Base-by-base conservation (phyloP, 441 rosid species). In the Melastoma candidum region DNA sequence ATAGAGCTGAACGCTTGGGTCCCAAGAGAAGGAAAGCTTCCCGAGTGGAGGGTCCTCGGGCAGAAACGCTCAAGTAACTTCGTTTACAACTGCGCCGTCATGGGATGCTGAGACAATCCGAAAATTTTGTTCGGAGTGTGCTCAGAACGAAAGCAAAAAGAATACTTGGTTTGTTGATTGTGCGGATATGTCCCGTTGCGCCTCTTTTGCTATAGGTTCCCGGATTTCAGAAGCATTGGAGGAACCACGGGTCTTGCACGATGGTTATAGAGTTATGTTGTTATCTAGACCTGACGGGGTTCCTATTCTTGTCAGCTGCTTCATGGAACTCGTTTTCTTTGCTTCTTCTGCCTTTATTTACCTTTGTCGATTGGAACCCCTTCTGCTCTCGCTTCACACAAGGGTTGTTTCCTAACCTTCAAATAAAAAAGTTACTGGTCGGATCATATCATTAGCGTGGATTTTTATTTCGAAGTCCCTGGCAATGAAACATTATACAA, bases 31-130 rank as follows among this genome's bases (percentile, higher is more conserved):
- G 88, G 95, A 41, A 79, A 36, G 41, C 41, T 80, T 50, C 96
- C 98, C 0, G 67, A 67, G 44, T 90, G 98, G 98, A 70, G 77
- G 73, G 51, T 77, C 74, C 90, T 90, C 2, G 96, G 74, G 12
- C 75, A 80, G 56, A 87, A 77, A 75, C 87, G 69, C 36, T 87
- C 82, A 4, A 80, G 72, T 64, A 90, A 77, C 76, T 90, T 90
- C 66, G 98, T 90, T 58, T 87, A 87, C 76, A 90, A 90, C 76
- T 90, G 98, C 58, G 95, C 98, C n/a, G 95, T 90, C 58, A 90
- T 90, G 98, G 96, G 98, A 55, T 90, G 98, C 81, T 90, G 70
- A 88, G 69, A 69, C 57, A 17, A 49, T 51, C 58, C 58, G 56
- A 59, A 44, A 59, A 45, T 66, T 65, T 61, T 48, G 54, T 36